Evolutionary conservation across 768 basidiomycete species (phyloP).

Genomic region (Cystoderma amianthinum): DNA sequence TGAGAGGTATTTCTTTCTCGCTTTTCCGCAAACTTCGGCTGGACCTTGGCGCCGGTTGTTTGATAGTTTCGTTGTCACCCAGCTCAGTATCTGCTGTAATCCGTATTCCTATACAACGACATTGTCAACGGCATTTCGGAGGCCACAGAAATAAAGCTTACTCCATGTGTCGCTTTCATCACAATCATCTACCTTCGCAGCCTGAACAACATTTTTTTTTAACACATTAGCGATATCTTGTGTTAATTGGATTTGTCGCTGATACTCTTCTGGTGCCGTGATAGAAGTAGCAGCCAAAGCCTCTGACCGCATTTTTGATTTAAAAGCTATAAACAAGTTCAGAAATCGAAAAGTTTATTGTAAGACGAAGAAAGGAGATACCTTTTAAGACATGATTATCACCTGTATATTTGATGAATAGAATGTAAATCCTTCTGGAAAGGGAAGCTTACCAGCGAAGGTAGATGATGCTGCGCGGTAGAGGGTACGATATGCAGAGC

Average conservation of each 20-base stretch:
- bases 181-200: slow-evolving; percentile 33
- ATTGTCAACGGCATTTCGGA: neutral
- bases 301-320: slow-evolving; percentile 58
- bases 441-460: slow-evolving; percentile 46
- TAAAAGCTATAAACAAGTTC: slow-evolving; percentile 49
- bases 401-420: slow-evolving; percentile 26
- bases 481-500: slow-evolving; percentile 69
- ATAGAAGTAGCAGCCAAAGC: slow-evolving; percentile 32
- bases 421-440: neutral
- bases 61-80: slow-evolving; percentile 79
- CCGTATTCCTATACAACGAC: slow-evolving; percentile 45
- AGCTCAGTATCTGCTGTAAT: slow-evolving; percentile 81
- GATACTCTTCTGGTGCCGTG: slow-evolving; percentile 39
- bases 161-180: slow-evolving; percentile 46
- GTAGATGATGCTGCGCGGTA: slow-evolving; percentile 61
- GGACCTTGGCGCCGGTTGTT: slow-evolving; percentile 41
- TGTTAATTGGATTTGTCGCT: slow-evolving; percentile 50
- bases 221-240: slow-evolving; percentile 70
- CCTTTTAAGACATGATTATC: slow-evolving; percentile 53
- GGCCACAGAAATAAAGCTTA: slow-evolving; percentile 20
- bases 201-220: slow-evolving; percentile 84
- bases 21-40: slow-evolving; percentile 39
- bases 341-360: slow-evolving; percentile 3
- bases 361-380: slow-evolving; percentile 10
- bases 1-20: slow-evolving; percentile 26